Base-by-base conservation (phyloP, 495 filamentous ascomycete species). In the Evansstolkia leycettana region DNA sequence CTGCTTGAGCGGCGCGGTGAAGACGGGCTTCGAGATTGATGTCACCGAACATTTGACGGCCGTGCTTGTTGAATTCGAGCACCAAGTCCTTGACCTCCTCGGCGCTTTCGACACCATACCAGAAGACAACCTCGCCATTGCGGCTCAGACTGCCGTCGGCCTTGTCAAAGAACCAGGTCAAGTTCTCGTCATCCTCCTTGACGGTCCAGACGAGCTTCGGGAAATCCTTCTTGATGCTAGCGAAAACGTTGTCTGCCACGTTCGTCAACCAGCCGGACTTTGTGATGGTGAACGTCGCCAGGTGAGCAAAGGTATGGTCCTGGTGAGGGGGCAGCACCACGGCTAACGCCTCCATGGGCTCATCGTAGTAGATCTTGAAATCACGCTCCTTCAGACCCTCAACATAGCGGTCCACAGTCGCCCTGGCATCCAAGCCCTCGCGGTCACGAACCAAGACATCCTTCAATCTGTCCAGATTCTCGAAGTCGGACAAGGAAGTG, bases 151-250 rank as follows among this genome's bases (percentile, higher is more conserved):
- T 93, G 31, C 92, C 92, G 40, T 94, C 84, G 7, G 90, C 82
- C 68, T 94, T 94, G 62, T 94, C 89, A 43, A 92, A 94, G 67
- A 96, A 96, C 90, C 90, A 98, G 17, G 83, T 86, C 48, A 98
- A 68, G 55, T 96, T 96, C 70, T 96, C 92, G 43, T 98, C 90
- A 41, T 90, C 84, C 47, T 86, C 80, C 64, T 84, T 87, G 28
- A 95, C 90, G n/a, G 86, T 94, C 89, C 90, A 98, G 23, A 88
- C 78, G 36, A 96, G 73, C 62, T 80, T 87, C 41, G 84, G 76
- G 54, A 84, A 83, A 48, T 95, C 88, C 60, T 89, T 92, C 66
- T 87, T 85, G 51, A 98, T 80, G 36, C 80, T 75, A 33, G 82
- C 78, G 56, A 98, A 94, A 33, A 96, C 82, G 54, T 98, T 98